Conservation (phyloP, 148 eudicot species). For the Rhododendron mucronatum region DNA sequence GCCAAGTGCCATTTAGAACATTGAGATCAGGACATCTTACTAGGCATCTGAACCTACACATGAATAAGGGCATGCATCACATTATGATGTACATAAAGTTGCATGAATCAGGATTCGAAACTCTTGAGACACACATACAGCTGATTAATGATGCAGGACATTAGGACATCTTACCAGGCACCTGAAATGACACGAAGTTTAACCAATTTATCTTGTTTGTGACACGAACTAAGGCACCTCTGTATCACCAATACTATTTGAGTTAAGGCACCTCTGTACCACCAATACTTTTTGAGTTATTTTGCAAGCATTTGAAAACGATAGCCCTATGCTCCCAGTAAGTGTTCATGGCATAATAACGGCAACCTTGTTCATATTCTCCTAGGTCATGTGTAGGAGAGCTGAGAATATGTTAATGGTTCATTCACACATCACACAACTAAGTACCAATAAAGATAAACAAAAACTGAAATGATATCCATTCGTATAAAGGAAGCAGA, state of each 20-base stretch:
- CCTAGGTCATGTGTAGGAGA: not conserved
- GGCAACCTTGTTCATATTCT: not conserved
- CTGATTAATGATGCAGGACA: not conserved
- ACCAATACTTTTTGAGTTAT: not conserved
- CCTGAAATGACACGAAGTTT: not conserved
- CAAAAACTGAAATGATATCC: not conserved
- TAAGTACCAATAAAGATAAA: not conserved
- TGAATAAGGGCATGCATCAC: not conserved
- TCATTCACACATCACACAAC: not conserved
- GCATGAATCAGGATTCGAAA: not conserved
- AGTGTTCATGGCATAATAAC: not conserved
- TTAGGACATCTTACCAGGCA: not conserved
- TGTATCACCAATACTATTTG: not conserved
- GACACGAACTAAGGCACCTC: not conserved
- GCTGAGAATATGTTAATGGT: not conserved
- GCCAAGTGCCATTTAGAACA: too few species aligned
- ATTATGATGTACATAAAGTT: too few species aligned
- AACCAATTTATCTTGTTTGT: not conserved
- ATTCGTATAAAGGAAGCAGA: not conserved
- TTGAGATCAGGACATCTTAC: not conserved
- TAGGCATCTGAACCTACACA: not conserved
- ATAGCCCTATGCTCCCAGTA: not conserved
- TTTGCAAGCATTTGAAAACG: not conserved
- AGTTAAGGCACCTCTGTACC: not conserved
- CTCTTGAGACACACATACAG: not conserved